Evolutionary conservation across 495 filamentous ascomycete genomes (phyloP).

Genomic region (Lophium mytilinum): DNA sequence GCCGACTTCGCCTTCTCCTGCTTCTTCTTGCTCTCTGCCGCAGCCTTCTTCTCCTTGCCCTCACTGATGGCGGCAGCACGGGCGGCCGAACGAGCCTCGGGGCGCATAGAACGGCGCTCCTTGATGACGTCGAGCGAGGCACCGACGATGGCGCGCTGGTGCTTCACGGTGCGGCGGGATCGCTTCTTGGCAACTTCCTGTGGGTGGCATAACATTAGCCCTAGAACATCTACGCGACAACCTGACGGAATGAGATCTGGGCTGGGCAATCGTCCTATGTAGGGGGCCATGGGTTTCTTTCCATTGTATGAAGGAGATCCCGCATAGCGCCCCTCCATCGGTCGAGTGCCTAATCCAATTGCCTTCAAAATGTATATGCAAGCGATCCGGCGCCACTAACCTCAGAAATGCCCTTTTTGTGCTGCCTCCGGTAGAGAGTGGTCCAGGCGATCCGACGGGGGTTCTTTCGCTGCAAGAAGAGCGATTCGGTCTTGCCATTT

Average conservation of each 20-base stretch:
- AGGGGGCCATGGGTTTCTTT: no score
- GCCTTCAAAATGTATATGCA: neutral
- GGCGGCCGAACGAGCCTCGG: slow-evolving; percentile 88
- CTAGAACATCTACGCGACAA: no score
- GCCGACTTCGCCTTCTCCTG: slow-evolving; percentile 97
- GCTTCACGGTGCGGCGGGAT: slow-evolving; percentile 94
- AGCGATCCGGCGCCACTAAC: slow-evolving; percentile 48
- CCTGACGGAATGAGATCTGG: no score
- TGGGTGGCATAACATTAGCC: slow-evolving; percentile 20
- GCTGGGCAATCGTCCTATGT: no score
- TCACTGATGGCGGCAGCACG: slow-evolving; percentile 87
- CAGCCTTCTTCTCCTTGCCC: slow-evolving; percentile 94
- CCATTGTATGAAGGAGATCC: no score
- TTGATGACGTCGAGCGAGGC: slow-evolving; percentile 99
- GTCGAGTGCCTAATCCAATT: neutral
- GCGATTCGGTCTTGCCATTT: slow-evolving; percentile 98
- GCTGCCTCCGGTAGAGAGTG: slow-evolving; percentile 91
- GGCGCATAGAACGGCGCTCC: slow-evolving; percentile 87
- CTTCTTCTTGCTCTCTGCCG: slow-evolving; percentile 86
- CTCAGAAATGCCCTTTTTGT: slow-evolving; percentile 99
- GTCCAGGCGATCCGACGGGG: slow-evolving; percentile 98
- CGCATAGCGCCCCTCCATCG: no score
- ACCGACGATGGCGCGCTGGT: slow-evolving; percentile 97
- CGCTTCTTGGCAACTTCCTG: slow-evolving; percentile 99
- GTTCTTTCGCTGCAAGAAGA: slow-evolving; percentile 99